A percentile compares a stretch with the other conserved stretches of the same genome.
Conservation (phyloP, 2,329 filamentous ascomycete genomes). For the Sarocladiaceae sp. region DNA sequence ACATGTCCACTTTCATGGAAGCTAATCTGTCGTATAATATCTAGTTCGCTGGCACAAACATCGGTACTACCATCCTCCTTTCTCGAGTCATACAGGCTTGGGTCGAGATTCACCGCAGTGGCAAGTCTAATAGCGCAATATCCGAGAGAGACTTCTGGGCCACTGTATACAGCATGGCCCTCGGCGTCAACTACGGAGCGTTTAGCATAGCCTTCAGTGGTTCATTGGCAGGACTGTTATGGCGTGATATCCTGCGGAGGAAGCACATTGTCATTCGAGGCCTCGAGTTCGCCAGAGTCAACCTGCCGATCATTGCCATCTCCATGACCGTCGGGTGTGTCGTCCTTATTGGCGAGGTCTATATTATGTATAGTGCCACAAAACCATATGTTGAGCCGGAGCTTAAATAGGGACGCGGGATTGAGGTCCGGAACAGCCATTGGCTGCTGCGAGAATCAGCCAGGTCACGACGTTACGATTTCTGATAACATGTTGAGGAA, state of each 20-base stretch:
- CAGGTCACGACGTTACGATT: too few relatives aligned
- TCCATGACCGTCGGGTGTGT: conserved; percentile 58
- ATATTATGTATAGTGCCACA: conserved; percentile 33
- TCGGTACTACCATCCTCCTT: conserved; percentile 67
- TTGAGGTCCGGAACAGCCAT: too few relatives aligned
- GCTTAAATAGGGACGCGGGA: neutral
- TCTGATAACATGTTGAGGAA: too few relatives aligned
- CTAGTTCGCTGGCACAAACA: conserved; percentile 71
- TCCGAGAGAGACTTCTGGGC: conserved; percentile 64
- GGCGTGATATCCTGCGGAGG: conserved; percentile 61
- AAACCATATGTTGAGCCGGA: neutral
- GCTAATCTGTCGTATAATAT: conserved; percentile 7
- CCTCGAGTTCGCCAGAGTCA: conserved; percentile 61
- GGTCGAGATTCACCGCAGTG: conserved; percentile 41
- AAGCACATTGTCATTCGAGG: conserved; percentile 62
- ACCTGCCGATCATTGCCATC: conserved; percentile 64
- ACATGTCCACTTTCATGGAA: neutral
- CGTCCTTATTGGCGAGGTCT: conserved; percentile 58
- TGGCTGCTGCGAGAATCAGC: too few relatives aligned
- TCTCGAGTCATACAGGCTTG: conserved; percentile 65
- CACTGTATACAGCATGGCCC: conserved; percentile 67
- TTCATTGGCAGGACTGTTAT: conserved; percentile 63
- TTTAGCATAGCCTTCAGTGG: conserved; percentile 69
- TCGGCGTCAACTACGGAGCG: conserved; percentile 69
- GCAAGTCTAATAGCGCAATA: conserved; percentile 41